Evolutionary conservation across 1,139 yeast species (phyloP).

Genomic region (Blastobotrys ciferrii): DNA sequence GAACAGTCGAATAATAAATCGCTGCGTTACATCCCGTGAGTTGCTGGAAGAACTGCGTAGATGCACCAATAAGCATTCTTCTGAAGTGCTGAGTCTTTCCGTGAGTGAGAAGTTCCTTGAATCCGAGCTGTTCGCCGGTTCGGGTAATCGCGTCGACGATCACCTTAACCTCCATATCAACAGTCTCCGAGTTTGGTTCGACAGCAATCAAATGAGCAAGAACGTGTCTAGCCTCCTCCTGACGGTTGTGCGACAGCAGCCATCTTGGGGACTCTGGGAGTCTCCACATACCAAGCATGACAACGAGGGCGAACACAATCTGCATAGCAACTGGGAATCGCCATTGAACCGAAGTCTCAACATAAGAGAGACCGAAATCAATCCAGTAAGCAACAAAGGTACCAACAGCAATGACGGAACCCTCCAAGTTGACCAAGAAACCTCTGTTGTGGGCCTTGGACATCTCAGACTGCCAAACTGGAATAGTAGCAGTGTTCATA

Average conservation of each 20-base stretch:
- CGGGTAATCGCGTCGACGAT: constrained; percentile 27
- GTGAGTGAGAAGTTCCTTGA: constrained; percentile 52
- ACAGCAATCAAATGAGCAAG: constrained; percentile 40
- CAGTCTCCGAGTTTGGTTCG: constrained; percentile 13
- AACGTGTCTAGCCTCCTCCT: constrained; percentile 44
- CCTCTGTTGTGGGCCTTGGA: constrained; percentile 74
- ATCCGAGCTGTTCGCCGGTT: constrained; percentile 21
- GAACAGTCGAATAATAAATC: constrained; percentile 42
- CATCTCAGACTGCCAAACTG: constrained; percentile 82
- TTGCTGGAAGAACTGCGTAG: constrained; percentile 49
- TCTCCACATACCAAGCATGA: constrained; percentile 24
- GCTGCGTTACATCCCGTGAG: constrained; percentile 72
- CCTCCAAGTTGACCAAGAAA: constrained; percentile 66
- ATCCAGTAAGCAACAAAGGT: constrained; percentile 74
- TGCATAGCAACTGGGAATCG: constrained; percentile 43
- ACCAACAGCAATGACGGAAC: constrained; percentile 71
- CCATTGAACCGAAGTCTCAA: constrained; percentile 52
- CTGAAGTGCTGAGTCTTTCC: constrained; percentile 45
- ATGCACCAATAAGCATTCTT: constrained; percentile 53
- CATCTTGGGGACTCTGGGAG: constrained; percentile 54
- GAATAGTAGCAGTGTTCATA: constrained; percentile 74
- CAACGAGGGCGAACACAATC: constrained; percentile 31
- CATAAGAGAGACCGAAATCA: constrained; percentile 50
- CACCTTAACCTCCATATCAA: constrained; percentile 25
- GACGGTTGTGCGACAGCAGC: constrained; percentile 43